Evolutionary conservation across 2,329 filamentous ascomycete genomes (phyloP).

Genomic region (Cercospora zeae-maydis): DNA sequence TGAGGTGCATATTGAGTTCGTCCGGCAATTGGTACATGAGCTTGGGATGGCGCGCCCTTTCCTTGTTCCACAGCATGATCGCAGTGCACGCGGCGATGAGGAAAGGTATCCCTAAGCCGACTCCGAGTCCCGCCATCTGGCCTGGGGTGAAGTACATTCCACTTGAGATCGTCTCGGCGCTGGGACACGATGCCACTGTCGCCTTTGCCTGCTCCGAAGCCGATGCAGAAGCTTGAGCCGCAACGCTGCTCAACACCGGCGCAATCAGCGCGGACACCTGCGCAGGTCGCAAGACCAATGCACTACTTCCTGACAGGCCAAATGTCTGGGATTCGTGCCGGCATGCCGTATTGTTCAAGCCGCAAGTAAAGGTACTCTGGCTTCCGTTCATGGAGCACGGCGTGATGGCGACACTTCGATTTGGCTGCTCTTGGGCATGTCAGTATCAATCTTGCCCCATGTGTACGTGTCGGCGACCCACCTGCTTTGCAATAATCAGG

Average conservation of each 20-base stretch:
- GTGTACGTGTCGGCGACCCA: constrained; percentile 12
- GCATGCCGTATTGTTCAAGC: constrained; percentile 29
- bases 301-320: constrained; percentile 24
- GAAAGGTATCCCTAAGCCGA: constrained; percentile 31
- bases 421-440: constrained; percentile 7
- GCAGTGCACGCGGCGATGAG: constrained; percentile 27
- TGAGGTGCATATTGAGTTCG: constrained; percentile 24
- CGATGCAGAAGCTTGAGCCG: constrained; percentile 12
- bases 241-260: constrained; percentile 21
- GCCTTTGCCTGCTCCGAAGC: not conserved
- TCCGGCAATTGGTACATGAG: constrained; percentile 36
- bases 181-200: constrained; percentile 2
- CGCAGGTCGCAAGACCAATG: constrained; percentile 30
- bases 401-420: constrained; percentile 25
- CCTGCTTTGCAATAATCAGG: constrained; percentile 31
- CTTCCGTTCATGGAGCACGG: constrained; percentile 26
- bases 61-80: constrained; percentile 25
- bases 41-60: constrained; percentile 24
- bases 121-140: constrained; percentile 32
- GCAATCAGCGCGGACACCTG: constrained; percentile 30
- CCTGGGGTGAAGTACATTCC: constrained; percentile 22
- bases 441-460: constrained; percentile 3
- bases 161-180: not conserved
- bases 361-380: constrained; percentile 34
- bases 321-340: constrained; percentile 27